Conservation (phyloP, 2,329 filamentous ascomycete genomes). For the Talaromyces sp. region DNA sequence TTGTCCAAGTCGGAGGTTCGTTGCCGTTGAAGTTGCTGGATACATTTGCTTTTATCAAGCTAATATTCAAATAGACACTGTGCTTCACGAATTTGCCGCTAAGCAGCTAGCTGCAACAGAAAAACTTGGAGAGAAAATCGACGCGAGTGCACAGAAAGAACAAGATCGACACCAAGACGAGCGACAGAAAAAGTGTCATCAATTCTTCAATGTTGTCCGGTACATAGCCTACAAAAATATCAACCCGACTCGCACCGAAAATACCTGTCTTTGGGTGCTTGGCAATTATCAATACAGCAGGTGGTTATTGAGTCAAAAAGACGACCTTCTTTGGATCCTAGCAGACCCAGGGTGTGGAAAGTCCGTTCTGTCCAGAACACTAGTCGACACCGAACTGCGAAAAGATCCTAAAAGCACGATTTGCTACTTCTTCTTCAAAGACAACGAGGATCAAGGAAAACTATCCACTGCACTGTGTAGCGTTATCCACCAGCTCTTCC, state of each 20-base stretch:
- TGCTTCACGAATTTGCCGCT: too few relatives aligned
- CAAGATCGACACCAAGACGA: too few relatives aligned
- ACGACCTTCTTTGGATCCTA: background rate
- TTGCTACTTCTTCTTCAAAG: constrained; percentile 44
- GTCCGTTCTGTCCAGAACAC: constrained; percentile 1
- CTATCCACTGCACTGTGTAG: constrained; percentile 32
- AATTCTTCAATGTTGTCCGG: too few relatives aligned
- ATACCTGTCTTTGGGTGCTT: constrained; percentile 19
- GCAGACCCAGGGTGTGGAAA: constrained; percentile 10
- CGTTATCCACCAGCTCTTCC: constrained; percentile 36
- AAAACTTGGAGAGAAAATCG: too few relatives aligned
- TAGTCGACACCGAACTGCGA: constrained; percentile 12
- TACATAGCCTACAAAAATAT: background rate
- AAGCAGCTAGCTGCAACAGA: too few relatives aligned
- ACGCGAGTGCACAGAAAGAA: too few relatives aligned
- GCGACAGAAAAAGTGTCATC: too few relatives aligned
- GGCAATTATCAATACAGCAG: constrained; percentile 12
- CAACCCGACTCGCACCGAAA: constrained; percentile 11
- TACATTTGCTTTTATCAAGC: too few relatives aligned
- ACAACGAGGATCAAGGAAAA: constrained; percentile 31
- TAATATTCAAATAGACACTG: too few relatives aligned
- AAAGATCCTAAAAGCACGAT: constrained; percentile 22
- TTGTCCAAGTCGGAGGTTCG: too few relatives aligned
- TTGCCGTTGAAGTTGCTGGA: too few relatives aligned
- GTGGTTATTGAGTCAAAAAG: constrained; percentile 5